These are phyloP conservation scores for Suillus plorans DNA, from an alignment of 768 basidiomycete genomes.

Conservation along the genomic window DNA sequence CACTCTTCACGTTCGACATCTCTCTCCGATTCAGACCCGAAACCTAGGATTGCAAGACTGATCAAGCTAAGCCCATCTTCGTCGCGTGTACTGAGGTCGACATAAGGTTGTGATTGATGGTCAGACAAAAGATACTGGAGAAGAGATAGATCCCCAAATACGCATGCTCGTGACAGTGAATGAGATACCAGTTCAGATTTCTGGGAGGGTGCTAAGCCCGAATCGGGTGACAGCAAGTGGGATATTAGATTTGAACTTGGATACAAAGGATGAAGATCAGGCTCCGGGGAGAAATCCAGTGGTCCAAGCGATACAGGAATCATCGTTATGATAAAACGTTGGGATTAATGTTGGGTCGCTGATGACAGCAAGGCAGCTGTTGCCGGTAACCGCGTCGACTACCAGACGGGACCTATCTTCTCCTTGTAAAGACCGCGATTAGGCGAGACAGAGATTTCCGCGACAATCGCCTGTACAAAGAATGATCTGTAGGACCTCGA, in stretches of 20 bases:
- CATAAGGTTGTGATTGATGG: conserved; percentile 58
- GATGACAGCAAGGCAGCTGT: background rate
- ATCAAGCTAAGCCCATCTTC: conserved; percentile 85
- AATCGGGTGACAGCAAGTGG: conserved; percentile 62
- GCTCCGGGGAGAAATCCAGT: conserved; percentile 67
- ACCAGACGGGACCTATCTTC: conserved; percentile 1
- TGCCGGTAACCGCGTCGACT: background rate
- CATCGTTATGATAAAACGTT: conserved; percentile 21
- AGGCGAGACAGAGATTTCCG: background rate
- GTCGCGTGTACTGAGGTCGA: conserved; percentile 72
- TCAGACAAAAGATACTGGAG: conserved; percentile 73
- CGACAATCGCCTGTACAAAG: background rate
- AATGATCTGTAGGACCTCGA: background rate
- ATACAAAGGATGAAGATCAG: conserved; percentile 78
- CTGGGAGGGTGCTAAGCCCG: conserved; percentile 66
- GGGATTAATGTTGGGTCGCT: background rate
- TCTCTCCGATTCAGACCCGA: conserved; percentile 77
- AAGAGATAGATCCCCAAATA: conserved; percentile 73
- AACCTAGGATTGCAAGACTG: conserved; percentile 77
- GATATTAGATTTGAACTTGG: conserved; percentile 65
- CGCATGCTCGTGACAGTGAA: conserved; percentile 71
- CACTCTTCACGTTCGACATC: conserved; percentile 92
- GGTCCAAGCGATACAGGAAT: conserved; percentile 29
- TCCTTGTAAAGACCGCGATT: background rate
- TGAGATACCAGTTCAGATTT: conserved; percentile 71